These are phyloP conservation scores for Rutstroemia sp. DNA, from an alignment of 2,329 filamentous ascomycete species.

Conservation along the genomic window DNA sequence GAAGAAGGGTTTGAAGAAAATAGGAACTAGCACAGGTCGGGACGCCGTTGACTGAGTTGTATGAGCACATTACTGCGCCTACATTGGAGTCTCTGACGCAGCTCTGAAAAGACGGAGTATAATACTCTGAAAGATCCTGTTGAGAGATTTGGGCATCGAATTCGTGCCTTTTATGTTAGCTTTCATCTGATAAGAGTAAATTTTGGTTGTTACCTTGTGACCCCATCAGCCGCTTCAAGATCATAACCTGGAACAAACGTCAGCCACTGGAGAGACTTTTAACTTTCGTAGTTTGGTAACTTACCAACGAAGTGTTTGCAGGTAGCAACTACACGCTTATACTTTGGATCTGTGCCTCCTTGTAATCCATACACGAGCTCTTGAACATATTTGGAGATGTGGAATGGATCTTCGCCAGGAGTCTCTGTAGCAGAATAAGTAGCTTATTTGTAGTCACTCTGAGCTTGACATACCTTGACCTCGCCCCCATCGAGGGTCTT, in stretches of 20 bases:
- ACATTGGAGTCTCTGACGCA: conserved; percentile 52
- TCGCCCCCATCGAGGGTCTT: conserved; percentile 55
- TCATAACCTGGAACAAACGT: conserved; percentile 40
- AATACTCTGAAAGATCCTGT: conserved; percentile 63
- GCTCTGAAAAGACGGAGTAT: conserved; percentile 56
- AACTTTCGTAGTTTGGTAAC: no score
- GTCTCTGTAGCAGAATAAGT: conserved; percentile 35
- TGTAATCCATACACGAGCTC: conserved; percentile 43
- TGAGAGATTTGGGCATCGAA: conserved; percentile 49
- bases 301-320: conserved; percentile 46
- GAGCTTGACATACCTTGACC: conserved; percentile 32
- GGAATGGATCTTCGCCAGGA: conserved; percentile 48
- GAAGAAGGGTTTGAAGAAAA: conserved; percentile 53
- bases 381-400: conserved; percentile 27
- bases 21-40: conserved; percentile 57
- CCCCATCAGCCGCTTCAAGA: conserved; percentile 37
- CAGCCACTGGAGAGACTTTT: no score
- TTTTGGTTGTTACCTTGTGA: conserved; percentile 32
- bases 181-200: no score
- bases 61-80: conserved; percentile 54
- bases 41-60: conserved; percentile 58
- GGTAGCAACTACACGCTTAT: conserved; percentile 43
- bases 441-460: no score
- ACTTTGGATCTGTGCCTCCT: conserved; percentile 33
- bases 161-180: conserved; percentile 20